Base-by-base conservation (phyloP, 2,329 filamentous ascomycete genomes). In the Myriosclerotinia curreyana region DNA sequence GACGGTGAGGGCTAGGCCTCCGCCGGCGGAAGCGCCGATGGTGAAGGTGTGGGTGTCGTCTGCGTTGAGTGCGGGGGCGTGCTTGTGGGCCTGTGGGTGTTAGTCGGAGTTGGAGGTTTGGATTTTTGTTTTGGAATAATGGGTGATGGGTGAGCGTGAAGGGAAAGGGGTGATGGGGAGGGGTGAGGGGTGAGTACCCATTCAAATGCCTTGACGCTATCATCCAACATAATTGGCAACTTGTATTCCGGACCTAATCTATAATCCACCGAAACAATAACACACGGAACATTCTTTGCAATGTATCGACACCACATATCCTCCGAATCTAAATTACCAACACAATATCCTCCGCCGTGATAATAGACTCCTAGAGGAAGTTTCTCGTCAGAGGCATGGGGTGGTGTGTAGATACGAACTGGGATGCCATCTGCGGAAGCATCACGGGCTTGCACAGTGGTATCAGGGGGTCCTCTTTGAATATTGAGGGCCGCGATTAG, bases 291-390 rank as follows among this genome's bases (percentile, higher is more conserved):
- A 14, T 81, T 75, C 28, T 76, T 76, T 66, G 81, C 84, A 14
- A 86, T 71, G 68, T 84, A 79, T n/a, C 81, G 79, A 59, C 81
- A 82, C 3, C 85, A 80, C 5, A 79, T 77, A 67, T 86, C 85
- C 74, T 86, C 83, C 0, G 82, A 64, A 75, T 91, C 68, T 86
- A 92, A 73, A 83, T 82, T 50, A 72, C 91, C 83, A 38, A 85
- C 69, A 3, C 85, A 82, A 82, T 82, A 86, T 4, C 83, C 83
- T 0, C 83, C 83, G 5, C 83, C 83, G 68, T 86, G 83, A 69
- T 79, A 83, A 71, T 83, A 86, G 4, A 86, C 68, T 71, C 82
- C 79, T 9, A 81, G 77, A 2, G 83, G 83, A 20, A 64, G 44
- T 2, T 11, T 46, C 5, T 31, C 8, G 1, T 7, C 25, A 5